These are phyloP conservation scores for Populus deltoides DNA, from an alignment of 345 rosid genomes.

Conservation along the genomic window DNA sequence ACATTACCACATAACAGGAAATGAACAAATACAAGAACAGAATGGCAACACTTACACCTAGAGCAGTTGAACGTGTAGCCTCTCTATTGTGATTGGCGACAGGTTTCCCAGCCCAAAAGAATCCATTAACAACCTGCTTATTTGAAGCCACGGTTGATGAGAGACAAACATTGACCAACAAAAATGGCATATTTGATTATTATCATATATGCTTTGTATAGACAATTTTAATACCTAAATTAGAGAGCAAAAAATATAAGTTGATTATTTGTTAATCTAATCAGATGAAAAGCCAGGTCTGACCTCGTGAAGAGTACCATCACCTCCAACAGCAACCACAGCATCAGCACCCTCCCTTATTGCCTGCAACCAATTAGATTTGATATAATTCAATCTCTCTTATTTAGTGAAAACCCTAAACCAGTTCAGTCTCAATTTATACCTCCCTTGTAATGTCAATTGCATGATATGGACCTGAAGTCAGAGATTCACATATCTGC, in stretches of 20 bases:
- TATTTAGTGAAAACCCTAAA: slow-evolving; percentile 5
- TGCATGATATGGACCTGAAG: slow-evolving; percentile 94
- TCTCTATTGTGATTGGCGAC: slow-evolving; percentile 45
- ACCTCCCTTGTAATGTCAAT: slow-evolving; percentile 95
- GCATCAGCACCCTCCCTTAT: slow-evolving; percentile 92
- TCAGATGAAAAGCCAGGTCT: slow-evolving; percentile 1
- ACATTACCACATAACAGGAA: too few species aligned
- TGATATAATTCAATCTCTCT: neutral
- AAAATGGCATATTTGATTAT: too few species aligned
- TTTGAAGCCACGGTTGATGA: slow-evolving; percentile 2
- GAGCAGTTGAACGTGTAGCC: slow-evolving; percentile 63
- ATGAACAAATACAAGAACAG: too few species aligned
- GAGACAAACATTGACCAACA: neutral
- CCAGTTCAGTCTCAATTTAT: slow-evolving; percentile 19
- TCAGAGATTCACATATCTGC: slow-evolving; percentile 75
- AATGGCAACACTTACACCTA: slow-evolving; percentile 64
- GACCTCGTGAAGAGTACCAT: slow-evolving; percentile 98
- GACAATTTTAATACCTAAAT: too few species aligned
- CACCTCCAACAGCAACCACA: slow-evolving; percentile 98
- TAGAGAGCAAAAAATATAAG: too few species aligned
- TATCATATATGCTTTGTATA: too few species aligned
- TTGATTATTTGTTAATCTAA: neutral
- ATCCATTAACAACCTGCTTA: slow-evolving; percentile 84
- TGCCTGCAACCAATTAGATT: slow-evolving; percentile 46
- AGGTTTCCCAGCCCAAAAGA: slow-evolving; percentile 80